phyloP scores from a whole-genome alignment of 352 stramenopile genomes.

The Aphanomyces cochlioides region DNA sequence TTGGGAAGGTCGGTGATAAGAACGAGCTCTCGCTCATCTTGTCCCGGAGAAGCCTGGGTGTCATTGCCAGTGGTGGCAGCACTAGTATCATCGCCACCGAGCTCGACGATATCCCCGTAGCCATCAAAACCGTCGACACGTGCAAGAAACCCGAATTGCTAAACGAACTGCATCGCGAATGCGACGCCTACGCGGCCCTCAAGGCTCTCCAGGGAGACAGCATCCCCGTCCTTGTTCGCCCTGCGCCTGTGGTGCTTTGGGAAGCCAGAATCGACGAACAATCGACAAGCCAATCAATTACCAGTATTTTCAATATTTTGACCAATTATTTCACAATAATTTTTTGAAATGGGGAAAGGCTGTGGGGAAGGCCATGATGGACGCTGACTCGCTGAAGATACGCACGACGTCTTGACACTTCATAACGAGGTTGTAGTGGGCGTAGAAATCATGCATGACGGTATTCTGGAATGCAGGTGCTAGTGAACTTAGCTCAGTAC shows the following conservation, averaged over 20 bases:
- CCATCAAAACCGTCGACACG: slow-evolving; percentile 1
- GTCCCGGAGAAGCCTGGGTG: not conserved
- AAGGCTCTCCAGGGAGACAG: not conserved
- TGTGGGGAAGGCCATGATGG: too few relatives aligned
- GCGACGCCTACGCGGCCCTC: not conserved
- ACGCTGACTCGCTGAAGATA: too few relatives aligned
- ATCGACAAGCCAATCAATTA: too few relatives aligned
- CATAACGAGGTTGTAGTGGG: too few relatives aligned
- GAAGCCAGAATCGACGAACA: not conserved
- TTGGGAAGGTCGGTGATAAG: slow-evolving; percentile 5
- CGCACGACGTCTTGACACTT: too few relatives aligned
- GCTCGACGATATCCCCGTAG: slow-evolving; percentile 1
- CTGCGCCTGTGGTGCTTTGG: not conserved
- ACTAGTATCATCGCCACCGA: not conserved
- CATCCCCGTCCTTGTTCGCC: not conserved
- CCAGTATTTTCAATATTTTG: too few relatives aligned
- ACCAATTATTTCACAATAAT: too few relatives aligned
- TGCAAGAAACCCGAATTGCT: slow-evolving; percentile 3
- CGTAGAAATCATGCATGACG: too few relatives aligned
- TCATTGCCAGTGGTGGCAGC: not conserved
- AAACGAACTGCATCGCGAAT: not conserved
- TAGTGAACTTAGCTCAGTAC: too few relatives aligned
- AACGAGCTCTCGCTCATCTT: slow-evolving; percentile 2
- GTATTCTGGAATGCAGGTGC: too few relatives aligned
- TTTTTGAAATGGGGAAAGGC: too few relatives aligned